Conservation (phyloP, 169 alveolate genomes). For the Plasmodium gallinaceum region DNA sequence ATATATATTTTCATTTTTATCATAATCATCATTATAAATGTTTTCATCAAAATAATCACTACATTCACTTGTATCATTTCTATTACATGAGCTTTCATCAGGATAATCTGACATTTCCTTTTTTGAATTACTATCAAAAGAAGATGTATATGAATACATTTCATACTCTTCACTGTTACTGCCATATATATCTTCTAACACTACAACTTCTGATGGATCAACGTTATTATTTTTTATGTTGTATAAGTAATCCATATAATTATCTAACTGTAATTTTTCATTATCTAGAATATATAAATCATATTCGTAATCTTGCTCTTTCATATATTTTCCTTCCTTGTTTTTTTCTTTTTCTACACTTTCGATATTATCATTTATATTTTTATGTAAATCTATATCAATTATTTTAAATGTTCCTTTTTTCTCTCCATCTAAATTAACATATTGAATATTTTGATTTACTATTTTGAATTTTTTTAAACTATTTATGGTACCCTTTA, state of each 20-base stretch:
- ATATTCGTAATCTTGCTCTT: constrained; percentile 31
- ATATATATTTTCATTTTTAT: neutral
- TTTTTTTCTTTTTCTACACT: constrained; percentile 1
- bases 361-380: neutral
- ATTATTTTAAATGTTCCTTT: constrained; percentile 68
- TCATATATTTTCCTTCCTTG: neutral
- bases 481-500: constrained; percentile 53
- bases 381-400: constrained; percentile 39
- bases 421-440: constrained; percentile 34
- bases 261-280: constrained; percentile 35
- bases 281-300: constrained; percentile 67
- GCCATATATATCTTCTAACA: constrained; percentile 62
- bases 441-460: constrained; percentile 60
- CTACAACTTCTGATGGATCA: constrained; percentile 57
- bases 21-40: neutral
- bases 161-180: constrained; percentile 55
- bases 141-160: constrained; percentile 37
- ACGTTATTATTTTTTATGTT: constrained; percentile 53
- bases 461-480: constrained; percentile 68
- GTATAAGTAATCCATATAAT: constrained; percentile 66
- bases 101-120: constrained; percentile 77
- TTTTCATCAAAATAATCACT: neutral
- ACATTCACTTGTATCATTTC: neutral
- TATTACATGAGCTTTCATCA: constrained; percentile 47
- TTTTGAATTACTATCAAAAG: constrained; percentile 34